phyloP scores from a whole-genome alignment of 495 filamentous ascomycete genomes.

The Bryoglossum gracile region DNA sequence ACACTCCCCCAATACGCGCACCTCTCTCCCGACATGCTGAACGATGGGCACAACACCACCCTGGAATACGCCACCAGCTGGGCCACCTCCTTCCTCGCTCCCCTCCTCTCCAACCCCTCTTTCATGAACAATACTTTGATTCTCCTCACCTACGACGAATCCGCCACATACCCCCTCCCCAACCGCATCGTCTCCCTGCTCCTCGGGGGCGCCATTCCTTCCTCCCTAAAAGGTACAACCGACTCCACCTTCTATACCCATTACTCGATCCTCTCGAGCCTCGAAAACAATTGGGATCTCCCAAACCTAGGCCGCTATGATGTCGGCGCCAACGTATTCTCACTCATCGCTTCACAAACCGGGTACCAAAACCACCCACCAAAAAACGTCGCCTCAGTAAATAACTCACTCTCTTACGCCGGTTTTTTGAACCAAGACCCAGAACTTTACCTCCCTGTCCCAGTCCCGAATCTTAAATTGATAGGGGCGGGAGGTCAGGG shows the following conservation, averaged over 20 bases:
- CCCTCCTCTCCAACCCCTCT: slow-evolving; percentile 48
- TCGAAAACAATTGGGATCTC: slow-evolving; percentile 61
- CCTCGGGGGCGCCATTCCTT: slow-evolving; percentile 55
- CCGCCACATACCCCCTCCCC: slow-evolving; percentile 44
- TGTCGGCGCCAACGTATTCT: slow-evolving; percentile 62
- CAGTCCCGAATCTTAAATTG: slow-evolving; percentile 37
- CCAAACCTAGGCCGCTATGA: slow-evolving; percentile 63
- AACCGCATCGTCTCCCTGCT: slow-evolving; percentile 58
- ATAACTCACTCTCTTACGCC: slow-evolving; percentile 57
- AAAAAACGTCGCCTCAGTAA: slow-evolving; percentile 47
- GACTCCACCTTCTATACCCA: slow-evolving; percentile 67
- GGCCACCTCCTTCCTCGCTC: slow-evolving; percentile 49
- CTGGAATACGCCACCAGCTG: slow-evolving; percentile 53
- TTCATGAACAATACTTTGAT: slow-evolving; percentile 60
- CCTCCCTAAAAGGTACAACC: slow-evolving; percentile 45
- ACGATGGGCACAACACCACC: slow-evolving; percentile 62
- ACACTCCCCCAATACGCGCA: slow-evolving; percentile 61
- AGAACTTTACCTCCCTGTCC: slow-evolving; percentile 27
- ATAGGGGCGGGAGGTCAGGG: slow-evolving; percentile 36
- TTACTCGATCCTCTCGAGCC: slow-evolving; percentile 58
- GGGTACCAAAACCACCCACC: slow-evolving; percentile 53
- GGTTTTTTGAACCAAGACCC: slow-evolving; percentile 43
- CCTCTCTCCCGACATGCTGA: slow-evolving; percentile 65
- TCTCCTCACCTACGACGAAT: slow-evolving; percentile 63
- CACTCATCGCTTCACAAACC: slow-evolving; percentile 50